Evolutionary conservation across 108 stramenopile species (phyloP).

Genomic region (Cyclotella atomus): DNA sequence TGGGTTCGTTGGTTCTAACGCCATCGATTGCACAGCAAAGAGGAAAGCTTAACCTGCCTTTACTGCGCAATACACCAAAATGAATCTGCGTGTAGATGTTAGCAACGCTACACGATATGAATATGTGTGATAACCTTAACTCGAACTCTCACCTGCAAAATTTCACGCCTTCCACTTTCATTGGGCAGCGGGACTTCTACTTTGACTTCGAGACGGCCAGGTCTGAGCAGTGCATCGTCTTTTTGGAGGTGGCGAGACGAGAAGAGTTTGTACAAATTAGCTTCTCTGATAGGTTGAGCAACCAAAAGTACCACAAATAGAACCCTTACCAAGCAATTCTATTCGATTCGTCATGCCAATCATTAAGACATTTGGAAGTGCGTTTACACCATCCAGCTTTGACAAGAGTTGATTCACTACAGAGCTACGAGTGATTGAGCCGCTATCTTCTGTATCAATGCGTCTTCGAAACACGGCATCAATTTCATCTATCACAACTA

Average conservation of each 20-base stretch:
- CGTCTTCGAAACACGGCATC: slow-evolving; percentile 83
- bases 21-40: slow-evolving; percentile 84
- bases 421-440: slow-evolving; percentile 65
- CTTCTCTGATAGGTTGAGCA: too few relatives aligned
- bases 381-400: slow-evolving; percentile 85
- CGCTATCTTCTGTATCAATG: slow-evolving; percentile 65
- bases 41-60: slow-evolving; percentile 67
- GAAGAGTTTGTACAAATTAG: too few relatives aligned
- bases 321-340: too few relatives aligned
- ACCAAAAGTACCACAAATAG: too few relatives aligned
- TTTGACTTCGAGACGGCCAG: slow-evolving; percentile 86
- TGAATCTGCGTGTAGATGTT: slow-evolving; percentile 76
- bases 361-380: slow-evolving; percentile 76
- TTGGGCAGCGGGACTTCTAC: slow-evolving; percentile 79
- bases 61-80: slow-evolving; percentile 66
- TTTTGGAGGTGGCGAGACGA: too few relatives aligned
- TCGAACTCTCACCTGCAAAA: slow-evolving; percentile 28
- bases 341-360: slow-evolving; percentile 87
- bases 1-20: slow-evolving; percentile 6
- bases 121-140: slow-evolving; percentile 71
- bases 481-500: slow-evolving; percentile 87
- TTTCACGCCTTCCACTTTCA: slow-evolving; percentile 29
- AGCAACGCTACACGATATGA: slow-evolving; percentile 45
- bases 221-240: slow-evolving; percentile 76
- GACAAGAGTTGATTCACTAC: slow-evolving; percentile 85